Evolutionary conservation across 2,329 filamentous ascomycete species (phyloP).

Genomic region (Aspergillus brasiliensis): DNA sequence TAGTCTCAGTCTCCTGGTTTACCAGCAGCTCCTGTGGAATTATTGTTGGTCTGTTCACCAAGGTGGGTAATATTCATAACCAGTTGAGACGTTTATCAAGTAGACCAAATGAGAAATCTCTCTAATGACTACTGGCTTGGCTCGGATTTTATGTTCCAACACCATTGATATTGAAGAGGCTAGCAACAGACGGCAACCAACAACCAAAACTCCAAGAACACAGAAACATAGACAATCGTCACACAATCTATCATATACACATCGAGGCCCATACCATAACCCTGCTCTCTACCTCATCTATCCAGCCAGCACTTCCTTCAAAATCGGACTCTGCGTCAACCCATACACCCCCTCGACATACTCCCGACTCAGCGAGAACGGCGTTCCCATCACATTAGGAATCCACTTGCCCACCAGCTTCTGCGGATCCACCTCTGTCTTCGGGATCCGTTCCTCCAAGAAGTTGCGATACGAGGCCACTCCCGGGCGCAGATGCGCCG

Average conservation of each 20-base stretch:
- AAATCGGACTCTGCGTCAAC: not conserved
- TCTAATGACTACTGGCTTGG: no score
- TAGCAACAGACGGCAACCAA: no score
- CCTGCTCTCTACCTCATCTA: not conserved
- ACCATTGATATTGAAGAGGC: no score
- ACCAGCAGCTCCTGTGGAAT: no score
- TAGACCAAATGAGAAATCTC: no score
- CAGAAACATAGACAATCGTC: not conserved
- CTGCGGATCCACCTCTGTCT: not conserved
- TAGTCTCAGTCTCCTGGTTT: no score
- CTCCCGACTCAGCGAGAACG: conserved; percentile 1
- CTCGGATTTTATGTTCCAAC: no score
- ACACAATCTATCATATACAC: not conserved
- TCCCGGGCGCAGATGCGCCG: not conserved
- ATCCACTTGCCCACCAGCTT: conserved; percentile 10
- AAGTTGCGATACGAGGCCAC: conserved; percentile 7
- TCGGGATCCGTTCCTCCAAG: not conserved
- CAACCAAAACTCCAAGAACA: not conserved
- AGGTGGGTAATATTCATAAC: no score
- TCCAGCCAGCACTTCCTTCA: not conserved
- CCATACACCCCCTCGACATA: not conserved
- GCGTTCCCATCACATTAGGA: conserved; percentile 6
- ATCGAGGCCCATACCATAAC: not conserved
- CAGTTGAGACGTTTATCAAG: no score
- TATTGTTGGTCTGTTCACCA: no score